phyloP scores from a whole-genome alignment of 352 stramenopile species.

The Pilasporangium apinafurcum region DNA sequence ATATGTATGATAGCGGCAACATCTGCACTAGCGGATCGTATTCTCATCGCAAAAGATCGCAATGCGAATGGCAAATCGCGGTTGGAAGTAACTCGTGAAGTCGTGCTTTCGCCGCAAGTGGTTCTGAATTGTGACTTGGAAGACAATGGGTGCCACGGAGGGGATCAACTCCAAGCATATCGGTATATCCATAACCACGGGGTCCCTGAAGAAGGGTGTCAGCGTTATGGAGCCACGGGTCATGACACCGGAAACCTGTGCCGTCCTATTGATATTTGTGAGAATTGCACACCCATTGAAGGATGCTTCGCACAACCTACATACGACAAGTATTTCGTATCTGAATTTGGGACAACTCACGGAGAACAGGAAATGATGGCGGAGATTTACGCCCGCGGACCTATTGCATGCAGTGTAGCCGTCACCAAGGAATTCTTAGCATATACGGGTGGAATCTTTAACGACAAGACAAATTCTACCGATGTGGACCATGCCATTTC shows the following conservation, averaged over 20 bases:
- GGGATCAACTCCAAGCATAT: slow-evolving; percentile 89
- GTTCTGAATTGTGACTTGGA: slow-evolving; percentile 87
- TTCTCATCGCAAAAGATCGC: slow-evolving; percentile 77
- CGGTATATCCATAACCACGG: slow-evolving; percentile 88
- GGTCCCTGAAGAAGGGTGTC: slow-evolving; percentile 93
- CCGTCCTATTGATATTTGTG: slow-evolving; percentile 85
- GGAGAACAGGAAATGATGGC: slow-evolving; percentile 93
- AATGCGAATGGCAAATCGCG: slow-evolving; percentile 33
- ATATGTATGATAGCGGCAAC: slow-evolving; percentile 40
- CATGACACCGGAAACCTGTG: slow-evolving; percentile 89
- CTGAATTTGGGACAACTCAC: slow-evolving; percentile 90
- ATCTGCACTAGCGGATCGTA: slow-evolving; percentile 81
- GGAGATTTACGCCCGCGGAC: slow-evolving; percentile 94
- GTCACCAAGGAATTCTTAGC: slow-evolving; percentile 84
- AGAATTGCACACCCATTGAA: slow-evolving; percentile 84
- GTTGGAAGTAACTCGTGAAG: slow-evolving; percentile 67
- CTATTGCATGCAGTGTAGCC: slow-evolving; percentile 92
- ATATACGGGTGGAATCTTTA: slow-evolving; percentile 93
- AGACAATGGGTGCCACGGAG: slow-evolving; percentile 90
- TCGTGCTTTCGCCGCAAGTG: slow-evolving; percentile 81
- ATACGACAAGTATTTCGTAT: slow-evolving; percentile 95
- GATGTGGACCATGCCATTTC: slow-evolving; percentile 90
- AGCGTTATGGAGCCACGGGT: slow-evolving; percentile 90
- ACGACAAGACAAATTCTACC: slow-evolving; percentile 82
- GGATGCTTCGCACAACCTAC: slow-evolving; percentile 86